phyloP scores from a whole-genome alignment of 2,329 filamentous ascomycete genomes.

The Pseudogymnoascus verrucosus region DNA sequence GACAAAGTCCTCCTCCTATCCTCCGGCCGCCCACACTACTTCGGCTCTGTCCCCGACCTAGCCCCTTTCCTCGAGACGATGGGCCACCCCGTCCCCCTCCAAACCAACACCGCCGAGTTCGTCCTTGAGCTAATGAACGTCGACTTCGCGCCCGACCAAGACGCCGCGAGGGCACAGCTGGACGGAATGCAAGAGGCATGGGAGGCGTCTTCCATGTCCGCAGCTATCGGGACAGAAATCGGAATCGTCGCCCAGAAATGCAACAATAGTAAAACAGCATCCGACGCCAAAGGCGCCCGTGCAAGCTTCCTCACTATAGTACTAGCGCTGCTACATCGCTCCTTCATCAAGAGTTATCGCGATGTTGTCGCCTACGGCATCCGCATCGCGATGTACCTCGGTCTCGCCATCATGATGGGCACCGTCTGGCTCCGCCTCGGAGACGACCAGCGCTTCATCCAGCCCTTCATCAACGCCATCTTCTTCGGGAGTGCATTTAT shows the following conservation, averaged over 20 bases:
- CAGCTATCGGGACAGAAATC: conserved; percentile 26
- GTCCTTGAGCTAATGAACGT: conserved; percentile 71
- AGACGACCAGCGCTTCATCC: conserved; percentile 63
- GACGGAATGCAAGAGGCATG: conserved; percentile 47
- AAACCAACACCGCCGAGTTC: conserved; percentile 74
- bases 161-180: conserved; percentile 40
- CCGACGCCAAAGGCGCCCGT: conserved; percentile 17
- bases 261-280: neutral
- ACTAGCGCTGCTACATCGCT: conserved; percentile 63
- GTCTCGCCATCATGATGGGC: conserved; percentile 77
- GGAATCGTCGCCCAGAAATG: conserved; percentile 13
- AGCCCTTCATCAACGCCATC: conserved; percentile 70
- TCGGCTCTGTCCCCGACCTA: conserved; percentile 52
- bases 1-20: conserved; percentile 72
- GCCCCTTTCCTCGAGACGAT: conserved; percentile 55
- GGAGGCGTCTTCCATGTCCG: conserved; percentile 39
- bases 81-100: conserved; percentile 55
- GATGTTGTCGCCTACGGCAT: conserved; percentile 81
- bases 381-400: conserved; percentile 72
- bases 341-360: conserved; percentile 75
- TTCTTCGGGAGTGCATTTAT: conserved; percentile 69
- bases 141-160: conserved; percentile 55
- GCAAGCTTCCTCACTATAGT: conserved; percentile 35
- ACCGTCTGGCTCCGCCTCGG: conserved; percentile 74
- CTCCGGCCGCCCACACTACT: conserved; percentile 62